Evolutionary conservation across 2,329 filamentous ascomycete genomes (phyloP).

Genomic region (Colletotrichum karsti): DNA sequence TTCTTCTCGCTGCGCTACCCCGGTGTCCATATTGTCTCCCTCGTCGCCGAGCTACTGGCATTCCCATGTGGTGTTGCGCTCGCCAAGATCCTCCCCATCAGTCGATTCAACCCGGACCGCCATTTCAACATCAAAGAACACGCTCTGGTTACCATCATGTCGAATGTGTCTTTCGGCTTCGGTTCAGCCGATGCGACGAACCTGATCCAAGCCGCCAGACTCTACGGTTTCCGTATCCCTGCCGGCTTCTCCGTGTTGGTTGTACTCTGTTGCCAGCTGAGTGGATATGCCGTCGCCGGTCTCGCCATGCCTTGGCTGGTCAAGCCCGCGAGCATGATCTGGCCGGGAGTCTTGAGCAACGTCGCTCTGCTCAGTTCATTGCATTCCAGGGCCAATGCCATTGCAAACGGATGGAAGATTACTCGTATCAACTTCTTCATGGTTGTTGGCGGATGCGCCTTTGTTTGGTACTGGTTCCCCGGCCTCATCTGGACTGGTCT

Average conservation of each 20-base stretch:
- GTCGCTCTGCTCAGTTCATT: constrained; percentile 51
- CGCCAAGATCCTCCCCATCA: constrained; percentile 45
- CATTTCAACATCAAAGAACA: constrained; percentile 58
- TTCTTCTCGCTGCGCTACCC: constrained; percentile 51
- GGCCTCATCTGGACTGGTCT: constrained; percentile 53
- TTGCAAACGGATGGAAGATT: constrained; percentile 41
- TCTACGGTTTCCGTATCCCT: constrained; percentile 49
- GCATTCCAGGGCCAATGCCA: constrained; percentile 35
- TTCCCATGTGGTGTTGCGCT: constrained; percentile 51
- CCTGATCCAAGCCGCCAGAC: constrained; percentile 51
- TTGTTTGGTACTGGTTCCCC: constrained; percentile 58
- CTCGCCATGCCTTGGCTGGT: constrained; percentile 51
- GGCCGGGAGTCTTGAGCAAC: constrained; percentile 55
- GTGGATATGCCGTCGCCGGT: constrained; percentile 57
- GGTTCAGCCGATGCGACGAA: constrained; percentile 41
- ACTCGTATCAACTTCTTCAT: constrained; percentile 51
- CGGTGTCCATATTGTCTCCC: constrained; percentile 43
- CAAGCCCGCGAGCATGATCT: constrained; percentile 53
- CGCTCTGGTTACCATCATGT: constrained; percentile 56
- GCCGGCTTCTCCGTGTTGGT: constrained; percentile 41
- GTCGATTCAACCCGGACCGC: constrained; percentile 49
- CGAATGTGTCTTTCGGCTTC: constrained; percentile 56
- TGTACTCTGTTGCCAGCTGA: constrained; percentile 54
- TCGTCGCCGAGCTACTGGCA: constrained; percentile 46
- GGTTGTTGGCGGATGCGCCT: constrained; percentile 47